Evolutionary conservation across 352 stramenopile species (phyloP).

Genomic region (Globisporangium ultimum): DNA sequence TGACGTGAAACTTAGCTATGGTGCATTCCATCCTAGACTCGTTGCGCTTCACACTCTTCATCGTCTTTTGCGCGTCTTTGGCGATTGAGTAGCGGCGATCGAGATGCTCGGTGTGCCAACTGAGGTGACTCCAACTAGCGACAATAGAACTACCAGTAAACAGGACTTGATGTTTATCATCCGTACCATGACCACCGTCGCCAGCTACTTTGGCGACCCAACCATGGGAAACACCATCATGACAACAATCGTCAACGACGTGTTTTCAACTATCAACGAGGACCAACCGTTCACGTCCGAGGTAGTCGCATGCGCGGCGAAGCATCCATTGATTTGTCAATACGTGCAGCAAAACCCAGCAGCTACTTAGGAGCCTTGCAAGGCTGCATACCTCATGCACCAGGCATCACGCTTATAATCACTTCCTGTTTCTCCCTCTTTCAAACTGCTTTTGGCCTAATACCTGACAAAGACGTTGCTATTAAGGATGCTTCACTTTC

Average conservation of each 20-base stretch:
- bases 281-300: background rate
- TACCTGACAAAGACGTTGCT: background rate
- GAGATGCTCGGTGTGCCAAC: constrained; percentile 13
- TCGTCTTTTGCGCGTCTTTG: background rate
- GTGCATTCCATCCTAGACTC: no score
- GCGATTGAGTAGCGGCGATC: constrained; percentile 8
- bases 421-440: no score
- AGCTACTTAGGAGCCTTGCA: background rate
- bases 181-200: constrained; percentile 35
- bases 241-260: constrained; percentile 23
- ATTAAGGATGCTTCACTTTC: constrained; percentile 8
- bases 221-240: constrained; percentile 29
- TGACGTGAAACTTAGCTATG: background rate
- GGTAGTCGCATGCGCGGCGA: constrained; percentile 13
- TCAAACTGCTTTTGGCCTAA: background rate
- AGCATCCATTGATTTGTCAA: background rate
- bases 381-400: no score
- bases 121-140: constrained; percentile 2
- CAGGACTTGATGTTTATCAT: constrained; percentile 41
- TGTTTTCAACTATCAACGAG: constrained; percentile 6
- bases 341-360: background rate
- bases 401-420: no score
- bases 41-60: background rate
- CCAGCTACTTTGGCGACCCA: constrained; percentile 60
- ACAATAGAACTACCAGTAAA: constrained; percentile 9